Percentiles rank a stretch among this genome's conserved stretches.
Evolutionary conservation across 495 filamentous ascomycete species (phyloP).

Genomic region (Stereocaulon alpinum): DNA sequence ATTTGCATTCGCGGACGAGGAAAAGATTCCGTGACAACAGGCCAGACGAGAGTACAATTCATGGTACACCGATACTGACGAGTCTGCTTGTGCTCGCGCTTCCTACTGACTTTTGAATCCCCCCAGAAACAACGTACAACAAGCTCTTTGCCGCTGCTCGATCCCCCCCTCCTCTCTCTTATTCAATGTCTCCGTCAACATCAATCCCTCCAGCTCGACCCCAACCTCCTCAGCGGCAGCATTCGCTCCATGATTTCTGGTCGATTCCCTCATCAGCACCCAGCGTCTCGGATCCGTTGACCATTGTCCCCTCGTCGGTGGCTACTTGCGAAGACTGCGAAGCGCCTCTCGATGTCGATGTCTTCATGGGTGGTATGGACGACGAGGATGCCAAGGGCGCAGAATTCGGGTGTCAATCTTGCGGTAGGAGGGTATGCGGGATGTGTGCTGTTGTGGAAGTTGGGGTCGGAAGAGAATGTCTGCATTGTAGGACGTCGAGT

Average conservation of each 20-base stretch:
- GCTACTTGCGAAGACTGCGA: slow-evolving; percentile 22
- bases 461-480: slow-evolving; percentile 20
- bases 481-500: slow-evolving; percentile 18
- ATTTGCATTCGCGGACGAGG: slow-evolving; percentile 41
- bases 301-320: background rate
- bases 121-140: slow-evolving; percentile 24
- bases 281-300: background rate
- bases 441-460: slow-evolving; percentile 23
- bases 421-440: slow-evolving; percentile 20
- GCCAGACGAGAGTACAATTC: slow-evolving; percentile 36
- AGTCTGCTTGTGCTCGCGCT: background rate
- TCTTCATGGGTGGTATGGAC: slow-evolving; percentile 10
- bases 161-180: slow-evolving; percentile 31
- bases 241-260: slow-evolving; percentile 17
- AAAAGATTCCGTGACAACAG: slow-evolving; percentile 43
- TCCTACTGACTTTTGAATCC: background rate
- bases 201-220: background rate
- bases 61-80: slow-evolving; percentile 25
- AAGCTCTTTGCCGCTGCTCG: slow-evolving; percentile 40
- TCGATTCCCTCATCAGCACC: slow-evolving; percentile 16
- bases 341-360: slow-evolving; percentile 12
- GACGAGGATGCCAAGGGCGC: background rate
- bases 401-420: slow-evolving; percentile 16
- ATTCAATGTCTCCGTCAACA: background rate
- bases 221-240: slow-evolving; percentile 10